phyloP scores from a whole-genome alignment of 768 basidiomycete species.

The Rhizopogon salebrosus region DNA sequence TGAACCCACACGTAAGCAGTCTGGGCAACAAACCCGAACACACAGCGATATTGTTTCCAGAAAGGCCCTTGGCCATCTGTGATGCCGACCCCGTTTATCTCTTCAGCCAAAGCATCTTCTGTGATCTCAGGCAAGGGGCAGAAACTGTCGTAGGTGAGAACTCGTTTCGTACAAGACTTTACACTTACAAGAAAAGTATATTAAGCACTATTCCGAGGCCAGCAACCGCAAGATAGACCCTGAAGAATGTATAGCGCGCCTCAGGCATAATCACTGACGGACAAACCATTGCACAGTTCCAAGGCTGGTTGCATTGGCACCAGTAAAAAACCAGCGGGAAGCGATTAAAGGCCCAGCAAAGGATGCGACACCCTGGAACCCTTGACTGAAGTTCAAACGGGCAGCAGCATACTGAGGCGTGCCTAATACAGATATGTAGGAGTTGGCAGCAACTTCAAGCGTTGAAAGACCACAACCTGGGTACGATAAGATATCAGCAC shows the following conservation, averaged over 20 bases:
- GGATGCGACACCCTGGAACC: slow-evolving; percentile 71
- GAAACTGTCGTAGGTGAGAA: slow-evolving; percentile 37
- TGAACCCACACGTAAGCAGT: slow-evolving; percentile 53
- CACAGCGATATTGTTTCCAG: slow-evolving; percentile 62
- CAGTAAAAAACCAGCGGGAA: slow-evolving; percentile 69
- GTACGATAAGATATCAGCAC: background rate
- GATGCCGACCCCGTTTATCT: slow-evolving; percentile 39
- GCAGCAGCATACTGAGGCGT: slow-evolving; percentile 67
- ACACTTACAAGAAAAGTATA: slow-evolving; percentile 54
- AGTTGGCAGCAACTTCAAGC: slow-evolving; percentile 72
- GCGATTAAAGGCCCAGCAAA: slow-evolving; percentile 75
- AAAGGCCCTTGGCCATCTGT: slow-evolving; percentile 48
- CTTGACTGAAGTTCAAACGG: slow-evolving; percentile 75
- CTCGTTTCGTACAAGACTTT: background rate
- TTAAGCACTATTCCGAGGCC: slow-evolving; percentile 60
- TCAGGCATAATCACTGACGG: background rate
- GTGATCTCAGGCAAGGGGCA: slow-evolving; percentile 66
- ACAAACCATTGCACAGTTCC: slow-evolving; percentile 63
- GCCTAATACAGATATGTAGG: slow-evolving; percentile 71
- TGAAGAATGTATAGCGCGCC: slow-evolving; percentile 15
- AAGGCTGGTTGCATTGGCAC: slow-evolving; percentile 52
- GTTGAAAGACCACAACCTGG: slow-evolving; percentile 58
- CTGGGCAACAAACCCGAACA: slow-evolving; percentile 72
- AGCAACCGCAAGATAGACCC: slow-evolving; percentile 63
- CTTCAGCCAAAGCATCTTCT: slow-evolving; percentile 54